A percentile compares a stretch with the other conserved stretches of the same genome.
phyloP scores from a whole-genome alignment of 2,329 filamentous ascomycete genomes.

The Pseudogymnoascus sp. region DNA sequence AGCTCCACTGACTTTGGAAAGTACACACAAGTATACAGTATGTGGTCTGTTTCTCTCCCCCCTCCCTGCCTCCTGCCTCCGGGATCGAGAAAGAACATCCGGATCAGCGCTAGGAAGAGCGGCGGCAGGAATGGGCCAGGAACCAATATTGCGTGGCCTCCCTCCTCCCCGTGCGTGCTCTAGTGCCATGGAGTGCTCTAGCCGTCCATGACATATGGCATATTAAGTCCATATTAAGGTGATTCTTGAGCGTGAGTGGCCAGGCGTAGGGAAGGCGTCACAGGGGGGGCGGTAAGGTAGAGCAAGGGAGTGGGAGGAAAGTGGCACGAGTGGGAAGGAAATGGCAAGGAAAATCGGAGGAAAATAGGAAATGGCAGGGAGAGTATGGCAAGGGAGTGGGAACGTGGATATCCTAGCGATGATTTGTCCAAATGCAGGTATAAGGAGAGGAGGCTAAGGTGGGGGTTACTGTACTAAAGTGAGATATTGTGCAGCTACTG shows the following conservation, averaged over 20 bases:
- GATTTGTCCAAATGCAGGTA: not conserved
- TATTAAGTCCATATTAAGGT: not conserved
- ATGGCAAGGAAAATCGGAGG: not conserved
- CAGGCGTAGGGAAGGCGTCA: not conserved
- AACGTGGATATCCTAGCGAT: not conserved
- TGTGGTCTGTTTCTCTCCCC: not conserved
- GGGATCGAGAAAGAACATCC: not conserved
- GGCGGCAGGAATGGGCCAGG: not conserved
- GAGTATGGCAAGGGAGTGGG: not conserved
- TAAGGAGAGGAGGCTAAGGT: not conserved
- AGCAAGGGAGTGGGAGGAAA: not conserved
- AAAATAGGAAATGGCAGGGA: not conserved
- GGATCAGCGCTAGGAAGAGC: not conserved
- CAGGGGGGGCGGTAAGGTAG: not conserved
- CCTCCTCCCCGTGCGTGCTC: not conserved
- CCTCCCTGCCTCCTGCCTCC: not conserved
- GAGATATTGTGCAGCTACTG: not conserved
- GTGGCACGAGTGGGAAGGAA: not conserved
- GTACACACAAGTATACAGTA: not conserved
- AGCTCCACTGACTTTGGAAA: not conserved
- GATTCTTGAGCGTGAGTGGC: not conserved
- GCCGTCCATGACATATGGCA: not conserved
- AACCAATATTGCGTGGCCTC: slow-evolving; percentile 4
- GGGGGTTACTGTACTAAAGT: not conserved
- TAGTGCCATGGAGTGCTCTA: not conserved